phyloP scores from a whole-genome alignment of 768 basidiomycete genomes.

The Austroboletus eburneus region DNA sequence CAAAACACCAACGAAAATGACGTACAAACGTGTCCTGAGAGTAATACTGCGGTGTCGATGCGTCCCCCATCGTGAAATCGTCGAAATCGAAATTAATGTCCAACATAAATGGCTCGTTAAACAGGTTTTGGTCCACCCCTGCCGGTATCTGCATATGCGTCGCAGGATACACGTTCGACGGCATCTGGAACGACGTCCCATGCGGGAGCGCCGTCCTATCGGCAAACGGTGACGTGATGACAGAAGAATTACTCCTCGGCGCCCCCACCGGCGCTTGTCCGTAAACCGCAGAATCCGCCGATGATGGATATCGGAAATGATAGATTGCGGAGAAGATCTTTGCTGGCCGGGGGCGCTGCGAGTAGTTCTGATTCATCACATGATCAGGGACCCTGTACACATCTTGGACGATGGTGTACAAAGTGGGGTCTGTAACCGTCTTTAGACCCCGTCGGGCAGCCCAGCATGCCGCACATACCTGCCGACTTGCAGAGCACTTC shows the following conservation, averaged over 20 bases:
- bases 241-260: constrained; percentile 8
- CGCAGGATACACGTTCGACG: background rate
- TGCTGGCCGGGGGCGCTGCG: constrained; percentile 24
- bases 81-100: constrained; percentile 30
- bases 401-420: constrained; percentile 64
- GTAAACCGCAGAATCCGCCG: constrained; percentile 8
- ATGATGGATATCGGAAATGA: constrained; percentile 44
- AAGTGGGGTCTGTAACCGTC: constrained; percentile 53
- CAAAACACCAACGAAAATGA: background rate
- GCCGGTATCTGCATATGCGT: background rate
- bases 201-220: constrained; percentile 1
- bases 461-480: constrained; percentile 34
- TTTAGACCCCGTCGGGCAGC: background rate
- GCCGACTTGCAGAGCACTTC: constrained; percentile 48
- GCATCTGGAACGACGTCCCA: constrained; percentile 7
- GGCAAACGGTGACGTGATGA: constrained; percentile 16
- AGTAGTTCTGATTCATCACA: constrained; percentile 16
- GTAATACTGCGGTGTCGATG: constrained; percentile 24
- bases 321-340: constrained; percentile 56
- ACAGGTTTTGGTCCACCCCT: constrained; percentile 20
- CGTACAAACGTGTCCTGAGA: constrained; percentile 34
- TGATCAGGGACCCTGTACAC: constrained; percentile 36
- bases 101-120: constrained; percentile 29
- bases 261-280: constrained; percentile 11
- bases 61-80: constrained; percentile 20